phyloP scores from a whole-genome alignment of 805 yeast genomes.

The Teunomyces stri region DNA sequence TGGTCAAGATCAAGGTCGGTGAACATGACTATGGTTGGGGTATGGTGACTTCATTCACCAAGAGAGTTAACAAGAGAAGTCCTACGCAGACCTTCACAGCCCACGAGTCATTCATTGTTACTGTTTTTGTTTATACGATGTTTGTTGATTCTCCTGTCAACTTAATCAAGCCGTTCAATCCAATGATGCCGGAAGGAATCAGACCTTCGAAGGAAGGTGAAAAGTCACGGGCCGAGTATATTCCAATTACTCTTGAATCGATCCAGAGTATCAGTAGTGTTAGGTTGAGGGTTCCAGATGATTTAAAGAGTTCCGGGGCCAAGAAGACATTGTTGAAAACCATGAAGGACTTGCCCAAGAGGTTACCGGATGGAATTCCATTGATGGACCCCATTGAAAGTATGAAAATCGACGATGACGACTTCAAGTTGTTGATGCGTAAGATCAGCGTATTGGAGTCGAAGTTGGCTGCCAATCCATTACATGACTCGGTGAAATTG shows the following conservation, averaged over 20 bases:
- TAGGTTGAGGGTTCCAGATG: conserved; percentile 77
- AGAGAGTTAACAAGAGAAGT: conserved; percentile 63
- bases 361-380: conserved; percentile 92
- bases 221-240: conserved; percentile 65
- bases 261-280: conserved; percentile 74
- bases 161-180: conserved; percentile 72
- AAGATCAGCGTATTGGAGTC: conserved; percentile 82
- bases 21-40: conserved; percentile 93
- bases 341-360: conserved; percentile 71
- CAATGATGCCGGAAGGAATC: conserved; percentile 81
- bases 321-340: conserved; percentile 68
- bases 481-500: conserved; percentile 59
- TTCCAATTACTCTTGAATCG: conserved; percentile 82
- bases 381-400: conserved; percentile 83
- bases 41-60: conserved; percentile 72
- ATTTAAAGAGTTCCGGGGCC: conserved; percentile 55
- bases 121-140: conserved; percentile 76
- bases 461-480: conserved; percentile 67
- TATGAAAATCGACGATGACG: conserved; percentile 87
- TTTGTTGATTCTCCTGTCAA: conserved; percentile 82
- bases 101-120: conserved; percentile 86
- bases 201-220: conserved; percentile 79
- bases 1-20: conserved; percentile 64
- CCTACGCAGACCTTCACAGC: conserved; percentile 62
- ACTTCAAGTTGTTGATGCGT: conserved; percentile 65